Evolutionary conservation across 2,329 filamentous ascomycete species (phyloP), one percentile per base, ranked within the genome.

Genomic region (Neonectria hederae): DNA sequence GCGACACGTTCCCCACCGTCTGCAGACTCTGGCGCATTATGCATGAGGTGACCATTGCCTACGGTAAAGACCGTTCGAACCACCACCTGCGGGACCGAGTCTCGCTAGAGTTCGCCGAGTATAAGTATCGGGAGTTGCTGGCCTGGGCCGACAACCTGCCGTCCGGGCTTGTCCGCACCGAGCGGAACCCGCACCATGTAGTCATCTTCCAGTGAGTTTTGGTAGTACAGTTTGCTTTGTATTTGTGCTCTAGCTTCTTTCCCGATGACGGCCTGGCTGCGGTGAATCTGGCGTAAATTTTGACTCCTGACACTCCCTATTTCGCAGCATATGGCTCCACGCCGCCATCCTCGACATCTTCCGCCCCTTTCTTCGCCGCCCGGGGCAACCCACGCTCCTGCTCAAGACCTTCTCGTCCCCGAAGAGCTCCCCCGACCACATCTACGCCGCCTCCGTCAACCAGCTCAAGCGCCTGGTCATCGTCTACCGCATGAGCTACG

Each of bases 271-370:
- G 24, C 40, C 17, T 19, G 7, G n/a, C 5, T 42, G 11, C 40
- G 40, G 40, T 5, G 19, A 21, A 19, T 22, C n/a, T 22, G 42
- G 42, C 42, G 2, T 62, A n/a, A 65, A 28, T 28, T 10, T 14
- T 14, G 11, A 13, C 32, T 40, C 38, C 14, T 43, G 32, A 32
- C 38, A 4, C 14, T 46, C 22, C 51, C 21, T 11, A 6, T 9
- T 11, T 13, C n/a, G 1, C 14, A 82, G 80, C 55, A 76, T 81
- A n/a, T 81, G 78, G 79, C 68, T 80, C 6, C 79, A 82, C 42
- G 73, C 74, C 9, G 76, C 74, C 11, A 71, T 82, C 17, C 74
- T 82, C 4, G 75, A 78, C 22, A 75, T 82, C 9, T 76, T 80
- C n/a, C 67, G 70, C 2, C 71, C 71, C 8, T 72, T 74, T 48